Evolutionary conservation across 352 stramenopile genomes (phyloP), one percentile per base, ranked within the genome.

Genomic region (Phytophthora sansomeana): DNA sequence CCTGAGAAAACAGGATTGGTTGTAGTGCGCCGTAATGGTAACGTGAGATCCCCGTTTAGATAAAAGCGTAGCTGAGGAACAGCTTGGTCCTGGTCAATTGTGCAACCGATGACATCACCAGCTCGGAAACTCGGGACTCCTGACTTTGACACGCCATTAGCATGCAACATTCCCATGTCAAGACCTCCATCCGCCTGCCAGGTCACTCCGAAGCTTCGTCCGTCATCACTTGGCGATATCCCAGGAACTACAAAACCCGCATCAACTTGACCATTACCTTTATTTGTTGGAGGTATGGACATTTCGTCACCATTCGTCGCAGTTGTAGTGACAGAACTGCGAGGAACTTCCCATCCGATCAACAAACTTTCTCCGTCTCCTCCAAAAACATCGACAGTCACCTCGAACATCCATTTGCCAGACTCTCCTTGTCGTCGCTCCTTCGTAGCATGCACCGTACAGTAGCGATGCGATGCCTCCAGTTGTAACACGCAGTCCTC

Each of bases 361-460:
- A 91, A 57, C 10, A 94, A 58, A 53, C 80, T 94, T 54, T 89
- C 83, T n/a, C 85, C 83, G 13, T 87, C 81, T 10, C 79, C 77
- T 3, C 66, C 77, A 58, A 90, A 83, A 35, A 77, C 55, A n/a
- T 87, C 82, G 36, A 88, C 52, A 13, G 47, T 77, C 17, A 87
- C 83, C 67, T 94, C 83, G 32, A 89, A 94, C 82, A 94, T 91
- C 85, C 85, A 94, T 47, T 83, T 82, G 4, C 83, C 83, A 17
- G 82, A 91, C 55, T 92, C 82, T 2, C 83, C 85, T 62, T 89
- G 82, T 14, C 79, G 78, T 13, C 83, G 75, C 51, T 85, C 78
- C 54, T 92, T 94, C 5, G 83, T 94, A 11, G 81, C 85, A 21
- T 88, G 50, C 3, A 90, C 82, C 1, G 85, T 89, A 56, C 83